Base-by-base conservation (phyloP, 2,329 filamentous ascomycete genomes). In the Cladosporium austrohemisphaericum region DNA sequence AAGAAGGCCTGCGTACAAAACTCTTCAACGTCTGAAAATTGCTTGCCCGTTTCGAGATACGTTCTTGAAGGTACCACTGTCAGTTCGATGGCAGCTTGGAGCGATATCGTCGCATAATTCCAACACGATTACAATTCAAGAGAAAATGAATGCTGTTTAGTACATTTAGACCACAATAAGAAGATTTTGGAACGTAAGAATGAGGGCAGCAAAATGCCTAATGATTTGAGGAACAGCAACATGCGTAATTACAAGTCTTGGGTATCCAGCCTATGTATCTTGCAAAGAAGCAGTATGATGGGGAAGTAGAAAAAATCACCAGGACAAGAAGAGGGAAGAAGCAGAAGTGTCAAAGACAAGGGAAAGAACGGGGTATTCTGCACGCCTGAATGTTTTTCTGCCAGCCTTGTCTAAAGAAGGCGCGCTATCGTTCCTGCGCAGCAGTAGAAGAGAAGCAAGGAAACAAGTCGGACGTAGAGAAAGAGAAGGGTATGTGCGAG, bases 251-350 rank as follows among this genome's bases (percentile, higher is more conserved):
- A 46, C 43, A 37, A 36, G 32, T 29, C 32, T 37, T 41, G 35
- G 35, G 19, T 49, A 26, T 33, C 35, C 35, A 40, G 45, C 45
- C 45, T 41, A 32, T n/a, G n/a, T n/a, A n/a, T 49, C 45, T 41
- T 49, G 35, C 45, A 40, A 35, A 40, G 9, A 41, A 19, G 33
- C 19, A 5, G 8, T 7, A n/a, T n/a, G 20, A 23, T 5, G 9
- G 32, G 7, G n/a, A 36, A 35, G 32, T 14, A 35, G 13, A 35
- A 1, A 35, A 23, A 2, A 22, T n/a, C 13, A 8, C 4, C 3
- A 7, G 19, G 19, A 16, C 16, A 41, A 19, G 16, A 25, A 28
- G n/a, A 37, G 13, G 18, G 14, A 16, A 6, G 19, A 18, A 9
- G 14, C 18, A 44, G 41, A 37, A 18, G 33, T 20, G 14, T 23